Base-by-base conservation (phyloP, 1,139 yeast species). In the Pneumocystis carinii region DNA sequence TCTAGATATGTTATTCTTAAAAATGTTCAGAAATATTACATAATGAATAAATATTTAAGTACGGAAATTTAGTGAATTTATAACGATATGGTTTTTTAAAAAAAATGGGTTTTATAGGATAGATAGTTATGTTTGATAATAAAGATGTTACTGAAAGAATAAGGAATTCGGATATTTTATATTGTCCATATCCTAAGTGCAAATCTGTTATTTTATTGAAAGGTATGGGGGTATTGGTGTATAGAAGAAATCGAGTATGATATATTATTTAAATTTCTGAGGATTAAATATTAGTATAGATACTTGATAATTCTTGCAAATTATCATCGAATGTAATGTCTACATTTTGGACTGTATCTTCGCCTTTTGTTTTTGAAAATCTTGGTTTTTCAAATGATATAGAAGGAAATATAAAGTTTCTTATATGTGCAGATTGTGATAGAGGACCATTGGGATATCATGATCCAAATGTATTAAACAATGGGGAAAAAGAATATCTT, bases 391-490 rank as follows among this genome's bases (percentile, higher is more conserved):
- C 66, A 48, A 66, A 65, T 24, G 61, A 63, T 24, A 61, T 66
- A 24, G 62, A 64, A 5, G 58, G 64, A n/a, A 67, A 67, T 8
- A 62, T 66, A 55, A 66, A 66, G 37, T 66, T 63, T 53, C 65
- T 67, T 15, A 66, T 67, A 17, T 67, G 69, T 56, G 69, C 68
- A 12, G 68, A 67, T 35, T 67, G 69, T 59, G 69, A 67, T 60
- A 66, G 66, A 32, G 69, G 69, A 8, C 69, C 69, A 19, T 38
- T 67, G 59, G 69, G 69, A 10, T 67, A 67, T 53, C 65, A 63
- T 61, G 67, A 65, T 42, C 35, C 66, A 24, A 58, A 19, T 32
- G 61, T 48, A 19, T 24, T 48, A 8, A 48, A 48, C 12, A 48
- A 48, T 48, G 55, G 55, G 19, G 32, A 48, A 48, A 19, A 48